A percentile compares a stretch with the other conserved stretches of the same genome.
phyloP scores from a whole-genome alignment of 768 basidiomycete genomes.

The Wakefieldia striispora region DNA sequence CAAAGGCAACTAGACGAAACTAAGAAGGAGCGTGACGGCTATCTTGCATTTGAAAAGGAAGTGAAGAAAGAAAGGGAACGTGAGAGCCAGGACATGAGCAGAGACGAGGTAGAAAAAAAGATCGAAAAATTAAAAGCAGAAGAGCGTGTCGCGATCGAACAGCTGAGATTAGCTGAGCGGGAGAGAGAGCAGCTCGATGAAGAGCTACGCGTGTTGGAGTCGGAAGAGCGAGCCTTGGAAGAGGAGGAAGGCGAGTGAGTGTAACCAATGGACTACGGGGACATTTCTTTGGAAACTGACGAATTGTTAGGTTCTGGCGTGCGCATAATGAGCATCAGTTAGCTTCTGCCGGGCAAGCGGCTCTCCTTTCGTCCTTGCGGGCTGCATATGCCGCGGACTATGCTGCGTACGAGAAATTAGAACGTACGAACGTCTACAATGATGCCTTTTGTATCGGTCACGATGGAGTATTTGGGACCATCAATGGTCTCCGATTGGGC shows the following conservation, averaged over 20 bases:
- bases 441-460: slow-evolving; percentile 96
- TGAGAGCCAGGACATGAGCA: slow-evolving; percentile 56
- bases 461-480: slow-evolving; percentile 95
- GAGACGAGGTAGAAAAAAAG: slow-evolving; percentile 67
- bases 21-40: slow-evolving; percentile 88
- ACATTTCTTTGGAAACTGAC: slow-evolving; percentile 3
- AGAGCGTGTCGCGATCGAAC: slow-evolving; percentile 65
- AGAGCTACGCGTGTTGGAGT: slow-evolving; percentile 67
- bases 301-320: slow-evolving; percentile 69
- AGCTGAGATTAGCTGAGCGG: slow-evolving; percentile 71
- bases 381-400: slow-evolving; percentile 79
- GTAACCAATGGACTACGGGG: background rate
- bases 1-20: slow-evolving; percentile 85
- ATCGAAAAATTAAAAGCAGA: slow-evolving; percentile 72
- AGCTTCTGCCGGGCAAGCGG: slow-evolving; percentile 59
- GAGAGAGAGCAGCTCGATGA: slow-evolving; percentile 75
- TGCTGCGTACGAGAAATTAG: slow-evolving; percentile 76
- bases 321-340: slow-evolving; percentile 72
- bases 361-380: slow-evolving; percentile 68
- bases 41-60: slow-evolving; percentile 90
- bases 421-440: slow-evolving; percentile 92
- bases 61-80: slow-evolving; percentile 78
- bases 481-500: slow-evolving; percentile 91
- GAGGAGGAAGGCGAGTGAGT: slow-evolving; percentile 82
- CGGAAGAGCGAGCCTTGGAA: slow-evolving; percentile 76